Evolutionary conservation across 768 basidiomycete species (phyloP), one percentile per base, ranked within the genome.

Genomic region (Mrakia blollopis): DNA sequence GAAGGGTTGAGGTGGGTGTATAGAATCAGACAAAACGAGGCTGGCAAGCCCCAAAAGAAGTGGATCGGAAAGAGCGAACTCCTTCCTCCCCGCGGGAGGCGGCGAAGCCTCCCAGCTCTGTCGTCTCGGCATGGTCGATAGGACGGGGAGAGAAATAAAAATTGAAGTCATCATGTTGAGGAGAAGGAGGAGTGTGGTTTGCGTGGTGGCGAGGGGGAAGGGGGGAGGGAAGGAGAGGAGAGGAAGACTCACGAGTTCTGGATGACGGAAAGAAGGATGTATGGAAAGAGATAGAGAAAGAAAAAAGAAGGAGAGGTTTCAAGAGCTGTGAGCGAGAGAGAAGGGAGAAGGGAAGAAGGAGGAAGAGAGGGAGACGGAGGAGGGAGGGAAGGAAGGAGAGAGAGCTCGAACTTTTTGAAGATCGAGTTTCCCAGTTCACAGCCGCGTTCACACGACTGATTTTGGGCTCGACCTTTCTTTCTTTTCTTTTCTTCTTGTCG

Each of bases 81-180:
- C 65, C 21, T 68, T 68, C 65, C 65, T 68, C 65, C 35, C 57
- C 76, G 71, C 65, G 76, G 76, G 65, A 35, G 62, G 76, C 69
- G 71, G 76, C 76, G 76, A 77, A 71, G 69, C 76, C 70, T 28
- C 71, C 76, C 76, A 72, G 57, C 76, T 77, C 76, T 77, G 76
- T 77, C 76, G 76, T 77, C 76, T 77, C 76, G 69, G 69, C 76
- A 77, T 77, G 76, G 76, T 77, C 76, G 76, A 77, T 77, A 77
- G 50, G 76, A 77, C 76, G 76, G 76, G 76, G 76, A 77, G 76
- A 77, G 76, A 77, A 75, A 72, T 75, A 72, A 77, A 72, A 72
- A 54, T 77, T 77, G 76, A 77, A 77, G 76, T 77, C 76, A 77
- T 77, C 76, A 77, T 41, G 54, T 77, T 50, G 76, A 75, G 76